Evolutionary conservation across 2,329 filamentous ascomycete species (phyloP), one percentile per base, ranked within the genome.

Genomic region (Blumeria graminis): DNA sequence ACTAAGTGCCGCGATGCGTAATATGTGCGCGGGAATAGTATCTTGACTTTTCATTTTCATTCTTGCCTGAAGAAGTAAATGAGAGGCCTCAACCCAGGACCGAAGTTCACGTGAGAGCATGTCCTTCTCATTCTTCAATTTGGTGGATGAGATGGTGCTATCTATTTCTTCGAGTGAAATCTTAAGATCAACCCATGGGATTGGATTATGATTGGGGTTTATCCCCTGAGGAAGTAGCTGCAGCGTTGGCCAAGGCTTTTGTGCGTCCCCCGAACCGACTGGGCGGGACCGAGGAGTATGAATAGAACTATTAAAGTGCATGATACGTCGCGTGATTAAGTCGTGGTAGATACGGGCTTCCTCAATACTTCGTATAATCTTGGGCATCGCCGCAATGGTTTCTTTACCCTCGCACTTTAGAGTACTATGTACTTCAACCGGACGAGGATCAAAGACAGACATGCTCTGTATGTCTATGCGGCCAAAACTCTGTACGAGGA

Each of bases 401-500:
- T 62, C 59, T 48, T 53, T 46, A 1, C 62, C 61, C 56, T 63
- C 62, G 6, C 13, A 32, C 33, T 57, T 58, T 10, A 63, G 56
- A 10, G 33, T 33, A 13, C 55, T 35, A 16, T 63, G 62, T 3
- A 55, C n/a, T 18, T 59, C 56, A 1, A 57, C 38, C 0, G 55
- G 38, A 13, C 60, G 54, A 13, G 55, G 56, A 39, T 63, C 62
- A 22, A 60, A 59, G 1, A 63, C 80, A 0, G 76, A 78, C 62
- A 80, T 81, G 41, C 76, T 76, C 63, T 80, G 77, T 41, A 81
- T 78, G 6, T 76, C 77, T 6, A 81, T 68, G 4, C 77, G 71
- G 1, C 74, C 78, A 62, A 81, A 81, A 68, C 80, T 78, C 54
- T 76, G 74, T 9, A 77, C 70, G 16, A 81, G 70, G 61, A 80